phyloP scores from a whole-genome alignment of 2,329 filamentous ascomycete genomes.

The Talaromyces amestolkiae region DNA sequence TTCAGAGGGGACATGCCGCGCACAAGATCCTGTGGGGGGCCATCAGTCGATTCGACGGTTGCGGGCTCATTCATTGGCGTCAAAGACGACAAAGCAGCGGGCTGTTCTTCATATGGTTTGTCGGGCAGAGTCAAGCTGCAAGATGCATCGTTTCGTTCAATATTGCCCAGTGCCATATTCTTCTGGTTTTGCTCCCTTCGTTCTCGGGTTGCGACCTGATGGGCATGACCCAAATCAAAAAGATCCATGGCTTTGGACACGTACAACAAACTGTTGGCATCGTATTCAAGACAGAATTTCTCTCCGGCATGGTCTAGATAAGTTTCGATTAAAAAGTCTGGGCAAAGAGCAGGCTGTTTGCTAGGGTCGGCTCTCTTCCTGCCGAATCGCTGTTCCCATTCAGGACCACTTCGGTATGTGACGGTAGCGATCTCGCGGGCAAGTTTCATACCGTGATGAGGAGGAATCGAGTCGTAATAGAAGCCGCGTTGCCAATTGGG shows the following conservation, averaged over 20 bases:
- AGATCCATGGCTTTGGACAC: slow-evolving; percentile 99
- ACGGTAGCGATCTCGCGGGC: slow-evolving; percentile 96
- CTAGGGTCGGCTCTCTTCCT: slow-evolving; percentile 79
- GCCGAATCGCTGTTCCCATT: slow-evolving; percentile 96
- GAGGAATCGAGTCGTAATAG: slow-evolving; percentile 85
- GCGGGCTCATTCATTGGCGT: slow-evolving; percentile 34
- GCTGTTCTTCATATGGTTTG: slow-evolving; percentile 81
- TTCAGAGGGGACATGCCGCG: slow-evolving; percentile 68
- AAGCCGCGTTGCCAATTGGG: slow-evolving; percentile 94
- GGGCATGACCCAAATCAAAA: slow-evolving; percentile 78
- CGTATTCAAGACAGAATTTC: slow-evolving; percentile 96
- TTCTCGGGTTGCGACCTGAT: slow-evolving; percentile 61
- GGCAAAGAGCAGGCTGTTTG: slow-evolving; percentile 88
- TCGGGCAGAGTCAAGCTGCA: slow-evolving; percentile 84
- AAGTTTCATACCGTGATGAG: slow-evolving; percentile 96
- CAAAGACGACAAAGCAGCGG: slow-evolving; percentile 49
- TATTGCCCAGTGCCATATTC: slow-evolving; percentile 50
- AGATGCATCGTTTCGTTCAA: slow-evolving; percentile 43
- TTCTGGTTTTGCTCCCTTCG: slow-evolving; percentile 62
- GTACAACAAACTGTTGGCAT: slow-evolving; percentile 91
- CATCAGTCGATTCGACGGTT: slow-evolving; percentile 29
- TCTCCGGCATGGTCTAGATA: slow-evolving; percentile 97
- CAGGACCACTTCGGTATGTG: slow-evolving; percentile 91
- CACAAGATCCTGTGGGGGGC: slow-evolving; percentile 75
- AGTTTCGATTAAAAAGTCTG: slow-evolving; percentile 96